Conservation (phyloP, 345 rosid species). For the Lepidium didymum region DNA sequence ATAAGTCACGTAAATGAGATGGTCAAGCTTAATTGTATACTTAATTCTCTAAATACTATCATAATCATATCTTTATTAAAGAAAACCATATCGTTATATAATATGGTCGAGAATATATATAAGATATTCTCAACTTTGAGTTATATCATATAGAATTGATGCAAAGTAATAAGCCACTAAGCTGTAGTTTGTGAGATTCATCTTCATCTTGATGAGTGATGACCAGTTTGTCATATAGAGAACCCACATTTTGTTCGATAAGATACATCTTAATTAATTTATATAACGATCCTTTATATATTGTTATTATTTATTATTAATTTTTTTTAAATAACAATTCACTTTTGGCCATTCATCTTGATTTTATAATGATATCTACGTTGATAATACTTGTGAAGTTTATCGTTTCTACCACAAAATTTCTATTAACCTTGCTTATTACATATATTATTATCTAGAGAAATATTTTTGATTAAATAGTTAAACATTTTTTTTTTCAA, state of each 20-base stretch:
- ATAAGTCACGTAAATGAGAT: conserved; percentile 1
- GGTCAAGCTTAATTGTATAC: neutral
- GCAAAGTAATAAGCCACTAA: neutral
- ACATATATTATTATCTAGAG: neutral
- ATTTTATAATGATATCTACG: neutral
- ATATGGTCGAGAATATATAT: neutral
- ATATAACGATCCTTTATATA: neutral
- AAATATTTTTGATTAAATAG: too few species aligned
- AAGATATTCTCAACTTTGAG: neutral
- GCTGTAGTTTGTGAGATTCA: neutral
- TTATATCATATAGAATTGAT: neutral
- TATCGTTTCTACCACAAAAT: neutral
- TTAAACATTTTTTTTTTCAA: too few species aligned
- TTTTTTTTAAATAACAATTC: too few species aligned
- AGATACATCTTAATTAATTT: neutral
- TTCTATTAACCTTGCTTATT: neutral
- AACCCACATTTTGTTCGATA: too few species aligned
- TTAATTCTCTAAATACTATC: neutral
- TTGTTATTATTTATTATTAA: too few species aligned
- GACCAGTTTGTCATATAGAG: neutral
- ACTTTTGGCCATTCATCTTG: neutral
- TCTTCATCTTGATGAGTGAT: neutral
- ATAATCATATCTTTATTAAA: neutral
- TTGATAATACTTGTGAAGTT: neutral
- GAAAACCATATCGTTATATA: neutral